Conservation (phyloP, 441 rosid species). For the Hura crepitans region DNA sequence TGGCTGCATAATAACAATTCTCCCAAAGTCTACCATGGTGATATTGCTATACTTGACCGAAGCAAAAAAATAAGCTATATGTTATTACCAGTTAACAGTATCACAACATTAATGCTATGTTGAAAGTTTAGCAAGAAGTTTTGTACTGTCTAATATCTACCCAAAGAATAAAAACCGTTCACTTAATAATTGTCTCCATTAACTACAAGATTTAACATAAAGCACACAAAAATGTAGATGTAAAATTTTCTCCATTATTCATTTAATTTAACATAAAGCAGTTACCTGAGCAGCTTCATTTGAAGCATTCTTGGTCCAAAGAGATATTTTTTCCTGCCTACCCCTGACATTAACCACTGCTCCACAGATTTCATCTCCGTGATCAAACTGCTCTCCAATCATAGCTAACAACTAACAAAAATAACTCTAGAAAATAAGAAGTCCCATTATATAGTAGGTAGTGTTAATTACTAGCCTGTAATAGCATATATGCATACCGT, state of each 20-base stretch:
- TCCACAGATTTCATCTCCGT: slow-evolving; percentile 87
- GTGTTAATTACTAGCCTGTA: neutral
- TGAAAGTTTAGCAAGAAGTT: too few relatives aligned
- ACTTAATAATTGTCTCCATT: too few relatives aligned
- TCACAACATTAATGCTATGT: too few relatives aligned
- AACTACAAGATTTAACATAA: too few relatives aligned
- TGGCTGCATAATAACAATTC: neutral
- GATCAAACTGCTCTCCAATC: slow-evolving; percentile 88
- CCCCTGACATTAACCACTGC: slow-evolving; percentile 71
- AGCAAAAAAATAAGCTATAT: neutral
- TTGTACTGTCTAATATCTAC: too few relatives aligned
- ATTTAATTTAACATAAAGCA: too few relatives aligned
- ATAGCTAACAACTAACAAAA: slow-evolving; percentile 66
- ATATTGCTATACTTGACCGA: neutral
- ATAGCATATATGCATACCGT: slow-evolving; percentile 39
- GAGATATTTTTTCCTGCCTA: slow-evolving; percentile 61
- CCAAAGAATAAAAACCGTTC: too few relatives aligned
- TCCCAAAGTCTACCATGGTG: neutral
- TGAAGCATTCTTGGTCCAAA: slow-evolving; percentile 90
- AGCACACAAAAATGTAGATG: too few relatives aligned
- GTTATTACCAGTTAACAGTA: too few relatives aligned
- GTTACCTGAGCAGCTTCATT: slow-evolving; percentile 83
- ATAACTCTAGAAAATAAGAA: neutral
- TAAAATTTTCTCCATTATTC: too few relatives aligned
- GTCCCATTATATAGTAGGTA: neutral